phyloP scores from a whole-genome alignment of 345 rosid species.

The Raphanus raphanistrum region DNA sequence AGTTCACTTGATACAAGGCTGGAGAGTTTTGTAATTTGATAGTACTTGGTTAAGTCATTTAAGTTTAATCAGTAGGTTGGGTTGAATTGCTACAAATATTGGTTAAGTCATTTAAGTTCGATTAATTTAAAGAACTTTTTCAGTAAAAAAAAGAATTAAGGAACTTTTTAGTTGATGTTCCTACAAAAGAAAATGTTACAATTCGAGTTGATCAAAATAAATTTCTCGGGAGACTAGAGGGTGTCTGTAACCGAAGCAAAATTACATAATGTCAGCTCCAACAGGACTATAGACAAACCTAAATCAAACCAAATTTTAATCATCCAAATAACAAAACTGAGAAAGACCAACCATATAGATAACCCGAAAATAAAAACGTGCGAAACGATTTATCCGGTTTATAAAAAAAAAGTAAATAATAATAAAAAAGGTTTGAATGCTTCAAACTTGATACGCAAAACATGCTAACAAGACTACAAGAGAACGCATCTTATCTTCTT shows the following conservation, averaged over 20 bases:
- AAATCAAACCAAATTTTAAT: background rate
- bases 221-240: background rate
- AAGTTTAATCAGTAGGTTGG: background rate
- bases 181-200: background rate
- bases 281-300: background rate
- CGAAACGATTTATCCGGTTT: background rate
- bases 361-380: background rate
- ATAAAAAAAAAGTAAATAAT: background rate
- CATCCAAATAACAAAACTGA: background rate
- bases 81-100: background rate
- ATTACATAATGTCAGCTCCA: background rate
- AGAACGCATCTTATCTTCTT: constrained; percentile 16
- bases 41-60: background rate
- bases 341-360: background rate
- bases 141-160: no score
- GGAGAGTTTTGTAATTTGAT: background rate
- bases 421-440: constrained; percentile 11
- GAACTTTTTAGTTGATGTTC: background rate
- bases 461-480: constrained; percentile 27
- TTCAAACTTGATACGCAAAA: constrained; percentile 32
- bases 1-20: no score
- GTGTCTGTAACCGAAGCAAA: background rate
- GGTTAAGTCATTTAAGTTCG: background rate
- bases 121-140: background rate
- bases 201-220: background rate